Conservation (phyloP, 768 basidiomycete genomes). For the Termitomyces sp. region DNA sequence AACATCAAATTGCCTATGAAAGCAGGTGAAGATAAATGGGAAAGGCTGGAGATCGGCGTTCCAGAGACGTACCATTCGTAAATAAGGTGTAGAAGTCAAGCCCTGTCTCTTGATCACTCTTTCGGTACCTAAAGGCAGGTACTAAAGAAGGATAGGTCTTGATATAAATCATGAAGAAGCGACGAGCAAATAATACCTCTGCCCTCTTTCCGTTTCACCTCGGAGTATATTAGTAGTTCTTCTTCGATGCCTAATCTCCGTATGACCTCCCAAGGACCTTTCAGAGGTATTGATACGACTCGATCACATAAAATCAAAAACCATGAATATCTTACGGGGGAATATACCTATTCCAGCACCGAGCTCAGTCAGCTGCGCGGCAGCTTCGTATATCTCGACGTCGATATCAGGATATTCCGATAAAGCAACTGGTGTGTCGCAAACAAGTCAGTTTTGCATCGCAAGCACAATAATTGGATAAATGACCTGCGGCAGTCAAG, state of each 20-base stretch:
- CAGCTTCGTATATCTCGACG: slow-evolving; percentile 52
- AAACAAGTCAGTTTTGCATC: slow-evolving; percentile 9
- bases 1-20: slow-evolving; percentile 41
- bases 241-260: slow-evolving; percentile 40
- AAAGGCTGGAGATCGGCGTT: not conserved
- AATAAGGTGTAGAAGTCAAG: slow-evolving; percentile 47
- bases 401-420: slow-evolving; percentile 49
- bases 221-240: slow-evolving; percentile 35
- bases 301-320: not conserved
- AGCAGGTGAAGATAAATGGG: slow-evolving; percentile 8
- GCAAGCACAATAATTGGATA: not conserved
- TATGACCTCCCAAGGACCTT: slow-evolving; percentile 48
- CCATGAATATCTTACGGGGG: slow-evolving; percentile 31
- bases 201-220: slow-evolving; percentile 32
- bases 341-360: slow-evolving; percentile 62
- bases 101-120: slow-evolving; percentile 54
- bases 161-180: not conserved
- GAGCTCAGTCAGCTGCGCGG: slow-evolving; percentile 43
- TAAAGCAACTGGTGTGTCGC: slow-evolving; percentile 28
- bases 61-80: slow-evolving; percentile 45
- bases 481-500: slow-evolving; percentile 35
- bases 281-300: not conserved
- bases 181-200: slow-evolving; percentile 26
- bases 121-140: slow-evolving; percentile 49
- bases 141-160: slow-evolving; percentile 28